These are phyloP conservation scores for Pseudoperonospora humuli DNA, from an alignment of 352 stramenopile species.

Conservation along the genomic window DNA sequence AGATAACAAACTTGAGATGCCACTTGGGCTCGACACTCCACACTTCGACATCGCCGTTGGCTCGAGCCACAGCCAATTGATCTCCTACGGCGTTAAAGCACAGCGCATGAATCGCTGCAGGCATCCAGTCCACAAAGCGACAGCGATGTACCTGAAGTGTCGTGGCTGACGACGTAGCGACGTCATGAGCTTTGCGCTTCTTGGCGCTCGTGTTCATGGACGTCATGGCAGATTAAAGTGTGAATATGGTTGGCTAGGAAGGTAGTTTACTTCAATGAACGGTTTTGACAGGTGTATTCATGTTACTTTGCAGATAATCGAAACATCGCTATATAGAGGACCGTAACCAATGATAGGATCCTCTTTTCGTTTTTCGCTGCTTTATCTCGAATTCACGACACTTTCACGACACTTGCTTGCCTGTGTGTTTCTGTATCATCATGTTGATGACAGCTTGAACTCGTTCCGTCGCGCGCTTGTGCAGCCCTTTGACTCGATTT, in stretches of 20 bases:
- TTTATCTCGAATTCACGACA: no score
- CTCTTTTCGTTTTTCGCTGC: no score
- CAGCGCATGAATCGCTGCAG: constrained; percentile 54
- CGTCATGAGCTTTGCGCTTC: constrained; percentile 46
- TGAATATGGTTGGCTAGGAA: neutral
- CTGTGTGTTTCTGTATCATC: no score
- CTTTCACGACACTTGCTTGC: no score
- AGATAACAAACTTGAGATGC: constrained; percentile 65
- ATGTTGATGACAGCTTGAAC: no score
- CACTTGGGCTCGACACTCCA: constrained; percentile 60
- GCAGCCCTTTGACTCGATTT: no score
- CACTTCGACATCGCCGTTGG: constrained; percentile 77
- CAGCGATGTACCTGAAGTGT: constrained; percentile 68
- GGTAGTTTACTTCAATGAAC: no score
- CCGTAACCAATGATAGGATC: no score
- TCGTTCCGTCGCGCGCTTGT: no score
- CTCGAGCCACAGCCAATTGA: constrained; percentile 65
- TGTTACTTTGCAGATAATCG: no score
- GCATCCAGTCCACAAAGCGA: constrained; percentile 83
- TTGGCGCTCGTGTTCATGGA: constrained; percentile 10
- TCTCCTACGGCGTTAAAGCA: constrained; percentile 47
- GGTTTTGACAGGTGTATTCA: no score
- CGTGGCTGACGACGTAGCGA: neutral
- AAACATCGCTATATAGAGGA: no score
- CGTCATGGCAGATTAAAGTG: neutral